Percentiles rank a stretch among this genome's conserved stretches.
These are phyloP conservation scores for Calonectria hongkongensis DNA, from an alignment of 2,329 filamentous ascomycete genomes.

Conservation along the genomic window DNA sequence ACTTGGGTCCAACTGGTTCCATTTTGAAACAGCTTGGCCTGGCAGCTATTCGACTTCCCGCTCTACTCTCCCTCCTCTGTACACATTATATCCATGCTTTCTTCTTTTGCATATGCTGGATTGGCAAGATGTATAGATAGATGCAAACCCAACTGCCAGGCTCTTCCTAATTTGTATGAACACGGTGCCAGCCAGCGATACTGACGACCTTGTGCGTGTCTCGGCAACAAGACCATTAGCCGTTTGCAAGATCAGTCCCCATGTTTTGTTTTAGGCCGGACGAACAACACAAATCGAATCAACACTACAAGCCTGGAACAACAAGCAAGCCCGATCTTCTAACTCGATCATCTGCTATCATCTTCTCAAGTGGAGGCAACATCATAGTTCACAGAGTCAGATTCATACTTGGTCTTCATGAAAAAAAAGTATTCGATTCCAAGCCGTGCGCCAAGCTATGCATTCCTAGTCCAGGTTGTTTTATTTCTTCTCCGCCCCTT, in stretches of 20 bases:
- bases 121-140: background rate
- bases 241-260: background rate
- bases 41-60: too few species aligned
- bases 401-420: background rate
- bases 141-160: too few species aligned
- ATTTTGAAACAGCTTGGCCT: too few species aligned
- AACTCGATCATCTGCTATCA: background rate
- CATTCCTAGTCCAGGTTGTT: conserved; percentile 34
- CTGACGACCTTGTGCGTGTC: too few species aligned
- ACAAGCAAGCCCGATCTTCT: background rate
- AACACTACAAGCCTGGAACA: too few species aligned
- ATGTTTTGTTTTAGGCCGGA: background rate
- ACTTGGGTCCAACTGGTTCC: too few species aligned
- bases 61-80: too few species aligned
- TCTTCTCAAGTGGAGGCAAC: background rate
- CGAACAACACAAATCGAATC: too few species aligned
- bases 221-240: too few species aligned
- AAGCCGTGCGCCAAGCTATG: conserved; percentile 50
- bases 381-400: background rate
- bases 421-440: conserved; percentile 40
- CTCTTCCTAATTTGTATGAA: too few species aligned
- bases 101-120: background rate
- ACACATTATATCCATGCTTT: background rate
- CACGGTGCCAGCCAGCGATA: too few species aligned
- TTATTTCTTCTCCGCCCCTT: conserved; percentile 32